A percentile compares a stretch with the other conserved stretches of the same genome.
Conservation (phyloP, 192 early-diverging fungal genomes). For the Linnemannia exigua region DNA sequence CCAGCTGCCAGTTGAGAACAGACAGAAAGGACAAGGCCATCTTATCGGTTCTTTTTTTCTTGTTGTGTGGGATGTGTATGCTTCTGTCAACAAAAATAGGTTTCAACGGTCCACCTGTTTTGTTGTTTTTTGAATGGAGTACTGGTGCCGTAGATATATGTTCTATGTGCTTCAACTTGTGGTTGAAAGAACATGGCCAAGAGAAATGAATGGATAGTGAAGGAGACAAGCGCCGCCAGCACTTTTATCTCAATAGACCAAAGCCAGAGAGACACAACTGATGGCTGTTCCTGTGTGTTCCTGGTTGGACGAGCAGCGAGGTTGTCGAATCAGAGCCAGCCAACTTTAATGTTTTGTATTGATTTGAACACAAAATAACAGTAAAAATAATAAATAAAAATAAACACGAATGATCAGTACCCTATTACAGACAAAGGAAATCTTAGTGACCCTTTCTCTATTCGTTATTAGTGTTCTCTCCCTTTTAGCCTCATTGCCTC, state of each 20-base stretch:
- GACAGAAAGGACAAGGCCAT: background rate
- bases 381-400: too few species aligned
- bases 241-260: background rate
- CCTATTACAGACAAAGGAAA: background rate
- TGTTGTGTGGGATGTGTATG: background rate
- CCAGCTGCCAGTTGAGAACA: background rate
- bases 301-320: constrained; percentile 1
- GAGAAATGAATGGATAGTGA: too few species aligned
- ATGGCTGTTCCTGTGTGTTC: background rate
- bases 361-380: background rate
- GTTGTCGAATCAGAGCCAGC: background rate
- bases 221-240: too few species aligned
- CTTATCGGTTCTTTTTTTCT: background rate
- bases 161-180: too few species aligned
- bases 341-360: background rate
- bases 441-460: background rate
- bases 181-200: too few species aligned
- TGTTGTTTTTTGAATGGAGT: background rate
- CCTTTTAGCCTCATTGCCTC: background rate
- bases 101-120: background rate
- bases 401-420: background rate
- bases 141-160: too few species aligned
- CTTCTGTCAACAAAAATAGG: background rate
- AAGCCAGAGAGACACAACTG: background rate
- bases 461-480: background rate